phyloP scores from a whole-genome alignment of 2,329 filamentous ascomycete species.

The Aspergillus oerlinghausenensis region DNA sequence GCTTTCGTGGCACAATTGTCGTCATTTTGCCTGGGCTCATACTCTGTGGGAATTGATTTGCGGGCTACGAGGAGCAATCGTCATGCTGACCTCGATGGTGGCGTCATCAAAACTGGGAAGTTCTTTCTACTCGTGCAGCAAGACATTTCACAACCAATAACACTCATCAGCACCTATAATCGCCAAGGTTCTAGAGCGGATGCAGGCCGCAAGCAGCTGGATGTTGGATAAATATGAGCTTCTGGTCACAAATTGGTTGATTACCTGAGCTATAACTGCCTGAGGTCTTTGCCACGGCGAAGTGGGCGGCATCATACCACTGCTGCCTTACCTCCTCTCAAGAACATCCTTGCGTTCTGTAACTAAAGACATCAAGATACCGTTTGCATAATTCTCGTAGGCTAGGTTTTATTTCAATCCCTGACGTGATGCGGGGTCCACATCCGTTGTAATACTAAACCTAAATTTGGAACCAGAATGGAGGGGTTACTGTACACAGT shows the following conservation, averaged over 20 bases:
- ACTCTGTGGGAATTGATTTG: neutral
- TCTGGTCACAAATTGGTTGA: no score
- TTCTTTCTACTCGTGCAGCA: neutral
- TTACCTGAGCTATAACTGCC: neutral
- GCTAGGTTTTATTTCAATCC: neutral
- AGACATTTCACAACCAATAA: neutral
- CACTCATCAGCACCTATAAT: neutral
- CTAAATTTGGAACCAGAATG: neutral
- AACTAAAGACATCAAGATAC: neutral
- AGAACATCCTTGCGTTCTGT: neutral
- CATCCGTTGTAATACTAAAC: neutral
- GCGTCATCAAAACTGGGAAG: conserved; percentile 17
- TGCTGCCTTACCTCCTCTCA: neutral
- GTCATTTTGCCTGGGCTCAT: neutral
- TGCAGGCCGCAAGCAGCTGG: neutral
- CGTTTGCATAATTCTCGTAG: neutral
- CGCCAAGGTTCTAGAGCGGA: neutral
- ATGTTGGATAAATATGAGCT: neutral
- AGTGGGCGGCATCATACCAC: neutral
- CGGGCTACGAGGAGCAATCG: conserved; percentile 13
- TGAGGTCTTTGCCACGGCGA: neutral
- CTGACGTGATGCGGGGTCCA: neutral
- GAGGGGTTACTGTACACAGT: neutral
- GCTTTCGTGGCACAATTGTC: neutral
- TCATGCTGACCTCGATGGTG: conserved; percentile 26